These are phyloP conservation scores for Penicillium sp. DNA, from an alignment of 2,329 filamentous ascomycete species.

Conservation along the genomic window DNA sequence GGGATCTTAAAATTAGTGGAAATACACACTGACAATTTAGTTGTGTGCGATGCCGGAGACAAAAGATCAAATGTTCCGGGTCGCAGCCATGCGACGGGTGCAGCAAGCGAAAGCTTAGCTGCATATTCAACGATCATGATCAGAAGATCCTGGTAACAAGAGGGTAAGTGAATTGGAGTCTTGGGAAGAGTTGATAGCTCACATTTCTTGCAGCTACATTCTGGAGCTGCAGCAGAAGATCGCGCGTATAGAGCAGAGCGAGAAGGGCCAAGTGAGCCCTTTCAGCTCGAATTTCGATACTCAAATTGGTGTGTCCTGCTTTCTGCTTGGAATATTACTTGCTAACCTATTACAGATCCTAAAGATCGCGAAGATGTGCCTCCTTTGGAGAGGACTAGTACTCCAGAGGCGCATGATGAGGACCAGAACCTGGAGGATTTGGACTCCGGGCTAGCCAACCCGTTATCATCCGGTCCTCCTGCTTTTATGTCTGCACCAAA, in stretches of 20 bases:
- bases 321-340: not conserved
- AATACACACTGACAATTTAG: conserved; percentile 27
- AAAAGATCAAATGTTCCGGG: conserved; percentile 50
- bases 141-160: conserved; percentile 52
- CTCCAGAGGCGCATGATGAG: conserved; percentile 13
- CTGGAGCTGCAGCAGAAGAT: conserved; percentile 38
- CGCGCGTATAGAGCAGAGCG: conserved; percentile 21
- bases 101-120: conserved; percentile 44
- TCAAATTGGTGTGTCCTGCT: conserved; percentile 11
- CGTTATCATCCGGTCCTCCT: conserved; percentile 43
- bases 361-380: conserved; percentile 23
- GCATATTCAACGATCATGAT: conserved; percentile 49
- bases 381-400: conserved; percentile 16
- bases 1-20: not conserved
- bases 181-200: conserved; percentile 1
- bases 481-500: conserved; percentile 45
- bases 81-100: conserved; percentile 47
- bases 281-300: conserved; percentile 21
- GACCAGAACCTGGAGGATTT: conserved; percentile 28
- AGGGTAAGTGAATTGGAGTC: conserved; percentile 35
- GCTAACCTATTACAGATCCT: conserved; percentile 15
- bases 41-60: conserved; percentile 47
- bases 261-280: conserved; percentile 17
- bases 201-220: conserved; percentile 32
- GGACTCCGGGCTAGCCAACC: conserved; percentile 44